Evolutionary conservation across 257 asterid species (phyloP).

Genomic region (Nyctanthes arbortristis): DNA sequence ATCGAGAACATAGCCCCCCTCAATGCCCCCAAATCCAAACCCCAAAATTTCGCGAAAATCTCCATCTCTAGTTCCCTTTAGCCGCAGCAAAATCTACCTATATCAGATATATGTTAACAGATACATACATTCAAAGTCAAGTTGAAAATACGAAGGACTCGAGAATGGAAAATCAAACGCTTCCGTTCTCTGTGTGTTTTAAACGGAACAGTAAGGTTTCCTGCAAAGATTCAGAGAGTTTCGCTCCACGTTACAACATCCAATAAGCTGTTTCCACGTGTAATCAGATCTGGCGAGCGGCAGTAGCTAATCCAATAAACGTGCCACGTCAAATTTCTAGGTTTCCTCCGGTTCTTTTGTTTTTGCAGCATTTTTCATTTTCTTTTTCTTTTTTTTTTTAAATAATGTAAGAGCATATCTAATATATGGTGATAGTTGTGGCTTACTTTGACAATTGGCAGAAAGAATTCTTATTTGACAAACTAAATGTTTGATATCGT

Average conservation of each 20-base stretch:
- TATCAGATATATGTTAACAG: slow-evolving; percentile 10
- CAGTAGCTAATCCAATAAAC: not conserved
- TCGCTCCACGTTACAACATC: slow-evolving; percentile 51
- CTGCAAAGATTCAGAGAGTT: slow-evolving; percentile 23
- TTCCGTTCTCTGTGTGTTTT: not conserved
- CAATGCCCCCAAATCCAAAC: slow-evolving; percentile 58
- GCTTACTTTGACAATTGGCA: too few species aligned
- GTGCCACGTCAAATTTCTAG: slow-evolving; percentile 26
- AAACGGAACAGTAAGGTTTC: too few species aligned
- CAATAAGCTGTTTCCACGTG: slow-evolving; percentile 51
- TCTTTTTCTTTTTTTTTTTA: too few species aligned
- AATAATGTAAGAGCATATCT: too few species aligned
- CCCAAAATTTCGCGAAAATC: slow-evolving; percentile 43
- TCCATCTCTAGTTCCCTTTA: slow-evolving; percentile 29
- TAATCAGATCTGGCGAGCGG: not conserved
- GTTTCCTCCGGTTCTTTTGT: not conserved
- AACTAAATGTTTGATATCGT: too few species aligned
- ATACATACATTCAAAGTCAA: not conserved
- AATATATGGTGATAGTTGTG: too few species aligned
- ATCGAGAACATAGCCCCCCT: slow-evolving; percentile 53
- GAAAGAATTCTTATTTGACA: too few species aligned
- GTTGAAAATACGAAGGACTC: not conserved
- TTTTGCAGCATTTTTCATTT: too few species aligned
- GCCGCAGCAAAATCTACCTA: not conserved
- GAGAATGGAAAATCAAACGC: not conserved